These are phyloP conservation scores for Dryas octopetala DNA, from an alignment of 306 rosid species.

Conservation along the genomic window DNA sequence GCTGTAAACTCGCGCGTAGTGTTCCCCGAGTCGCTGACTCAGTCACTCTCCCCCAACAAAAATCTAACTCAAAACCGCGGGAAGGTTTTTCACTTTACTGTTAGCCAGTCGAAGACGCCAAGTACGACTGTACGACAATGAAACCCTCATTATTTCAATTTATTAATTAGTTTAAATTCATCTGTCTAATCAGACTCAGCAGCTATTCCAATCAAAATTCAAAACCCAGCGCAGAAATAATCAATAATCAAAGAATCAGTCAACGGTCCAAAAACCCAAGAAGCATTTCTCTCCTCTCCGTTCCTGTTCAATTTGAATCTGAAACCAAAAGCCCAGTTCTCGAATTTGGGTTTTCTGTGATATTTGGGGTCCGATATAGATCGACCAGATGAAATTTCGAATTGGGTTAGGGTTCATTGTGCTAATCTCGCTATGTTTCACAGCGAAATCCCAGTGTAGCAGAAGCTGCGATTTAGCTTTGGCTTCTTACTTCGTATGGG, in stretches of 20 bases:
- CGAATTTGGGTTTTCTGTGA: conserved; percentile 4
- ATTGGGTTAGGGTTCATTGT: conserved; percentile 28
- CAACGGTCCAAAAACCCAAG: conserved; percentile 14
- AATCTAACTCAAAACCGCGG: conserved; percentile 5
- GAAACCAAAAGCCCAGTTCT: conserved; percentile 9
- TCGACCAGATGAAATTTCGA: conserved; percentile 44
- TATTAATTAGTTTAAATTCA: not conserved
- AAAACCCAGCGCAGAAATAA: not conserved
- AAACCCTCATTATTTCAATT: not conserved
- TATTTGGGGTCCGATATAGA: not conserved
- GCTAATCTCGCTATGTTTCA: conserved; percentile 20
- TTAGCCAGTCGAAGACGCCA: not conserved
- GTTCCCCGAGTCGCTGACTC: not conserved
- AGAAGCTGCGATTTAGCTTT: conserved; percentile 57
- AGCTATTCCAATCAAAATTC: not conserved
- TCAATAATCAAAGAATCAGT: not conserved
- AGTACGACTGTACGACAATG: not conserved
- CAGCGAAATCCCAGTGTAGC: conserved; percentile 51
- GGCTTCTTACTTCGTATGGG: conserved; percentile 48
- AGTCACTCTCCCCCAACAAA: not conserved
- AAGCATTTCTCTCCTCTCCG: not conserved
- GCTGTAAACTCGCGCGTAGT: not conserved
- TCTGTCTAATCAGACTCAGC: not conserved
- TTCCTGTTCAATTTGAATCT: not conserved
- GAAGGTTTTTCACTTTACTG: not conserved